Base-by-base conservation (phyloP, 2,329 filamentous ascomycete genomes). In the Botryotinia narcissicola region DNA sequence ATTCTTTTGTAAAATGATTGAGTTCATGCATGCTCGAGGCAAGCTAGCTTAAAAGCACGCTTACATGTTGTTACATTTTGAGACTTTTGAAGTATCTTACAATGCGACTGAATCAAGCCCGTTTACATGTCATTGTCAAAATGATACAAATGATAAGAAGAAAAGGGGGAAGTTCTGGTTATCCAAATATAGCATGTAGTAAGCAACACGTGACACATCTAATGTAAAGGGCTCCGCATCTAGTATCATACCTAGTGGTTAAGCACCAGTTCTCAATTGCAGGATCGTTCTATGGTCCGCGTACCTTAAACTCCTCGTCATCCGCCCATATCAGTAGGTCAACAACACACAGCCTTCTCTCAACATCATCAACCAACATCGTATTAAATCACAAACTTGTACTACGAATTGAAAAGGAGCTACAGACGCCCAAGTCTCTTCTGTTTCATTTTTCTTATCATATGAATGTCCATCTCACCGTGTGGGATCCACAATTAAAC, bases 391-490 rank as follows among this genome's bases (percentile, higher is more conserved):
- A 57, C 64, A 40, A 40, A 42, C 10, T 20, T 51, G 48, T 68
- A 68, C 48, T 66, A 60, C 70, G 29, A 72, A 37, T 72, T 40
- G 48, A 48, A 46, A 37, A 44, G 46, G n/a, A 44, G 42, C 40
- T 72, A 59, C 71, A 51, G 48, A 68, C 71, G 63, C 71, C 71
- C 71, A 40, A 72, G 63, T 46, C 63, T 44, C 25, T 66, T 46
- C 37, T 32, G 63, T 69, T 68, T 61, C 63, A 42, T 72, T 72
- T 42, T 69, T 69, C 71, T 69, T 69, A 69, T 69, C 71, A 72
- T 67, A 72, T 69, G 71, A 69, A 69, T 68, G 22, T 18, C 22
- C 54, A 69, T 42, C 71, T 72, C 32, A 51, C 71, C 63, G 71
- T 54, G 66, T 48, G 71, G 63, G 64, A 44, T 72, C 71, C 71